phyloP scores from a whole-genome alignment of 2,329 filamentous ascomycete genomes.

The Talaromyces rugulosus region DNA sequence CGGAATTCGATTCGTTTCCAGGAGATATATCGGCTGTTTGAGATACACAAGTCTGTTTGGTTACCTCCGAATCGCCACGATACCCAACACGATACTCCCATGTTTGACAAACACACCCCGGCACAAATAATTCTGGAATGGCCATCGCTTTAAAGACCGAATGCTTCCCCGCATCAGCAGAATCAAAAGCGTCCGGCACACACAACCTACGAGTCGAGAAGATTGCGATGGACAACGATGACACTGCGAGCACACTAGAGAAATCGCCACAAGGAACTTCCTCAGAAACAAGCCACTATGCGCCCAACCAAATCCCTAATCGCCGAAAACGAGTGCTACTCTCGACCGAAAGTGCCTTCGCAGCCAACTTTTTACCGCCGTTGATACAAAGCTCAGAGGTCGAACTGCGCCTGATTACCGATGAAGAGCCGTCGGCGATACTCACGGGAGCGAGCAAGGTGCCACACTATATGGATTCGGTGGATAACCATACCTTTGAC shows the following conservation, averaged over 20 bases:
- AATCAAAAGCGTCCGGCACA: conserved; percentile 3
- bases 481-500: conserved; percentile 35
- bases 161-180: not conserved
- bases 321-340: conserved; percentile 30
- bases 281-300: not conserved
- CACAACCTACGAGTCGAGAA: conserved; percentile 1
- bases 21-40: not conserved
- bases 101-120: not conserved
- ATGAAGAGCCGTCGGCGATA: conserved; percentile 33
- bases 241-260: not conserved
- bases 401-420: conserved; percentile 40
- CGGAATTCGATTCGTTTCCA: not conserved
- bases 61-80: not conserved
- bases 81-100: not conserved
- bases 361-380: conserved; percentile 34
- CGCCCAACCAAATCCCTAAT: not conserved
- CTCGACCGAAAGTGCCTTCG: conserved; percentile 38
- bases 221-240: not conserved
- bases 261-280: not conserved
- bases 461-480: conserved; percentile 37
- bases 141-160: conserved; percentile 12
- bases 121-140: conserved; percentile 15
- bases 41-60: not conserved
- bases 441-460: conserved; percentile 35
- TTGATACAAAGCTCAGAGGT: conserved; percentile 35